Evolutionary conservation across 495 filamentous ascomycete species (phyloP), one percentile per base, ranked within the genome.

Genomic region (Neurospora sp.): DNA sequence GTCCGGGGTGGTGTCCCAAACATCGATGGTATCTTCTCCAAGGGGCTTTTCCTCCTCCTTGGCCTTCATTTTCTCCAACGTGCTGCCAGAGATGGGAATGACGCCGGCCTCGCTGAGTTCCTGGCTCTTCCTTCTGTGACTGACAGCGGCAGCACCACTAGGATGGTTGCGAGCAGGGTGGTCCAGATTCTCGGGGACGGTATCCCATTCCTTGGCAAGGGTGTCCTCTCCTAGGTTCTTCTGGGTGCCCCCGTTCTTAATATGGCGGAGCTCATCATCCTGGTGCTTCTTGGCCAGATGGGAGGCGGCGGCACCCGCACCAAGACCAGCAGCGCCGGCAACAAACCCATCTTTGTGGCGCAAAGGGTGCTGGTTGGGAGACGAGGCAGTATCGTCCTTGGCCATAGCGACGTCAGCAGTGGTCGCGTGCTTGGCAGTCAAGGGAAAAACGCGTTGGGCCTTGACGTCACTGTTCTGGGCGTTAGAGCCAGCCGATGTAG

Each of bases 251-350:
- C 53, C 8, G 6, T 35, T 1, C 47, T 59, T 59, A 3, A 27
- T 27, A 0, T 27, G 9, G 10, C 47, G 47, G 0, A 22, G 20
- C 47, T 59, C 47, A 3, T 77, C 72, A 9, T 73, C 72, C 0
- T 75, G 71, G 8, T 70, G 75, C 69, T 78, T 77, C 39, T 71
- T 74, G 10, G 71, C 39, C 27, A 77, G 9, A 9, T 76, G 70
- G 27, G 78, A 72, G 14, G 73, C 75, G 41, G 73, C 72, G 1
- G 68, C 10, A 1, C 73, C 77, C 0, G 73, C 71, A 27, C 70
- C 74, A 10, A 73, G 22, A 4, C 72, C 78, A 31, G 75, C 75
- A 71, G 69, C 74, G 4, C 45, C 77, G 5, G 76, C 75, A 20
- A 74, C 10, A 12, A 71, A 39, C 14, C 38, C 69, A 12, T 71